Base-by-base conservation (phyloP, 495 filamentous ascomycete species). In the Aspergillus campestris region DNA sequence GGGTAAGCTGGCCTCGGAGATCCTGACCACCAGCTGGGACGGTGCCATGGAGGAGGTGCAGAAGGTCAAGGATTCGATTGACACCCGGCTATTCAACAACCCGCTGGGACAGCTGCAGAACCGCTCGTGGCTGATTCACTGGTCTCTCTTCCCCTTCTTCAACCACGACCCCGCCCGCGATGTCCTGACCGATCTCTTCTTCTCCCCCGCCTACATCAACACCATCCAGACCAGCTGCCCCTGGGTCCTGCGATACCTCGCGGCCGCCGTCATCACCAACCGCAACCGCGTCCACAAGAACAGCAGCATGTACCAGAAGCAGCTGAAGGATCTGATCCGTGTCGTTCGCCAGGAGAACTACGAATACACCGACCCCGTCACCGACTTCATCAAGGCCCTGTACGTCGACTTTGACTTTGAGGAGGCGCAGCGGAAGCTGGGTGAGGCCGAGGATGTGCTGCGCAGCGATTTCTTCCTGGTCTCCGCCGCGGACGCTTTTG, bases 361-460 rank as follows among this genome's bases (percentile, higher is more conserved):
- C 72, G 92, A 98, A 71, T 98, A 98, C 77, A 79, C 71, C 57
- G 92, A 98, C 64, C 92, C 92, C 31, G 81, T 97, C 53, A 97
- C 92, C 55, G 85, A 90, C 57, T 98, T 98, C 58, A 76, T 97
- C 60, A 89, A 92, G 67, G 94, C 92, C 6, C 79, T 98, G 34
- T 95, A 92, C 69, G 80, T 97, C 63, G 92, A 97, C 60, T 96
- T 97, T 61, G 92, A 98, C 68, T 98, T 97, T 54, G 89, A 96
- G 72, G 91, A 94, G 75, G 94, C 92, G 34, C 92, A 96, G 69
- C 83, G 84, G 60, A 89, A 92, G 62, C 81, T 98, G 29, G 76
- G 77, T 8, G 84, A 92, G 62, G 92, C 92, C 11, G 91, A 95
- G 66, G 86, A 92, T 62, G 86, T 98, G 38, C 73, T 95, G 32